phyloP scores from a whole-genome alignment of 108 stramenopile genomes.

The Cyclotella atomus region DNA sequence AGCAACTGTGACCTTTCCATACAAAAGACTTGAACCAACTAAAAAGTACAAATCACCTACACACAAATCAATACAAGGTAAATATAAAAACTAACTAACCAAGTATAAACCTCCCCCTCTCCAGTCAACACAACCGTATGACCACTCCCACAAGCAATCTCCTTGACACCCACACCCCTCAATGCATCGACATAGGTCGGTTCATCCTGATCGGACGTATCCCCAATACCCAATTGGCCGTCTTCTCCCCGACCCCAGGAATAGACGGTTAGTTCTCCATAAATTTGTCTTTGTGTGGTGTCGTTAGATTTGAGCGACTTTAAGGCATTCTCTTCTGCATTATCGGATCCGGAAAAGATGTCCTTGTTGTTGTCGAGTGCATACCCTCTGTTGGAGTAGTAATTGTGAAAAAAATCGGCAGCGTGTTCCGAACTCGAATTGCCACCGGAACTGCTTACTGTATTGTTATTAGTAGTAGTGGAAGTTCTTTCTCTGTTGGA shows the following conservation, averaged over 20 bases:
- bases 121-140: constrained; percentile 92
- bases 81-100: constrained; percentile 55
- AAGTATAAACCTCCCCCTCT: constrained; percentile 95
- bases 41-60: neutral
- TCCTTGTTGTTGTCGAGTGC: neutral
- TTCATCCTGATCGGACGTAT: constrained; percentile 79
- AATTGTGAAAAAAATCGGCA: constrained; percentile 5
- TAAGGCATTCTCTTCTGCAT: too few species aligned
- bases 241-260: constrained; percentile 93
- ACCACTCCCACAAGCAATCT: constrained; percentile 93
- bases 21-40: too few species aligned
- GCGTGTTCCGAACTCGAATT: constrained; percentile 1
- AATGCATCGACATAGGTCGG: constrained; percentile 92
- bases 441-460: neutral
- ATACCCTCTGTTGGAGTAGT: constrained; percentile 7
- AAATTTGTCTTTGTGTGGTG: neutral
- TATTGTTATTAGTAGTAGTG: neutral
- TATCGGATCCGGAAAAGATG: neutral
- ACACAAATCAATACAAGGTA: neutral
- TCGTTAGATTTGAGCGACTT: too few species aligned
- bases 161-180: constrained; percentile 87
- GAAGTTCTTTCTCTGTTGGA: neutral
- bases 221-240: constrained; percentile 84
- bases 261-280: constrained; percentile 76
- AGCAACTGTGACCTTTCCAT: too few species aligned